Base-by-base conservation (phyloP, 345 rosid species). In the Eucalyptus rudis region DNA sequence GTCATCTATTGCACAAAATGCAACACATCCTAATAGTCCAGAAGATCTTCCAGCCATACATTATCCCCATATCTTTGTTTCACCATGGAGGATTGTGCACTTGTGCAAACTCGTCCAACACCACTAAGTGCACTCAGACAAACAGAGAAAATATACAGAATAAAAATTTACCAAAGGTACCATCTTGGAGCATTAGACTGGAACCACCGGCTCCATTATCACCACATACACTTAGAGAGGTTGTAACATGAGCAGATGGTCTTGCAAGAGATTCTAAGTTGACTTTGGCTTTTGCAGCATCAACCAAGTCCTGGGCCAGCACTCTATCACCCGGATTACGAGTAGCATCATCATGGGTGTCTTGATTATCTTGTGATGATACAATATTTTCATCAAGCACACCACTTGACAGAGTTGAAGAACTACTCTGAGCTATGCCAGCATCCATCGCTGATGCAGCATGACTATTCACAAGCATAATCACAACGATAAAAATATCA, bases 301-400 rank as follows among this genome's bases (percentile, higher is more conserved):
- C 86, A 83, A 86, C 68, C 62, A 68, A 51, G 83, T 90, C 92
- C 86, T 90, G 93, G 91, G 87, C 88, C 66, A 51, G 90, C 80
- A 90, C 91, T 52, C 83, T 36, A 87, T 87, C 91, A 85, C 83
- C 84, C 59, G 79, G 22, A 89, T 40, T 90, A 15, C 51, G 81
- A 6, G 89, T 86, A n/a, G 90, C 86, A 90, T 91, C 87, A 86
- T 86, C 58, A 76, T 49, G 47, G 50, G 89, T 50, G 47, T 92
- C 95, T 88, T 88, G 89, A 88, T 68, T 87, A 90, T 90, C 91
- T 10, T 86, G 50, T 27, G 91, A 90, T 49, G 84, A 88, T 87
- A n/a, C 64, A 49, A 59, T 86, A 91, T 86, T 91, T 89, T 92
- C 95, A 87, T 92, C 94, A 87, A 64, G 91, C 83, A 90, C 31